Evolutionary conservation across 106 monocot genomes (phyloP), one percentile per base, ranked within the genome.

Genomic region (Dendrobium huoshanense): DNA sequence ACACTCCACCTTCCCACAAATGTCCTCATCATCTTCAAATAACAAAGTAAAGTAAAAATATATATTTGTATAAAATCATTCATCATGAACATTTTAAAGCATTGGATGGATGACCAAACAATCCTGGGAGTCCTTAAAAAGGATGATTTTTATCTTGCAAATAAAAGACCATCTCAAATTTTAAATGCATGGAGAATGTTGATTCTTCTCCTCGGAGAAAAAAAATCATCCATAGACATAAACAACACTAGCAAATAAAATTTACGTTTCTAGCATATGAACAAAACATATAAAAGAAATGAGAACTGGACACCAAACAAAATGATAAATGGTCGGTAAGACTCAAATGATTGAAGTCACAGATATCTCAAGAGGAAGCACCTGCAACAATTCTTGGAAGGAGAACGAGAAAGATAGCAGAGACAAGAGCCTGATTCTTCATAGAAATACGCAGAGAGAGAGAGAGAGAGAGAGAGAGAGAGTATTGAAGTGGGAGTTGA

Each of bases 1-100:
- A 43, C 88, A 88, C 7, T 61, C 77, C 49, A 85, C 77, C 1
- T 33, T 11, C 19, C 79, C 44, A 61, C 86, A 86, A 1, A 82
- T 19, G 20, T 29, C 79, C 75, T 81, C 86, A 82, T 25, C 10
- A 18, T 9, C 61, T 61, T 3, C 22, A 61, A 7, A n/a, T 0
- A 61, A 19, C 2, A 5, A 19, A 19, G 3, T 7, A 61, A n/a
- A 1, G 8, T 61, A 61, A 61, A 61, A 4, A 61, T 24, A 61
- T 22, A 61, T 61, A 24, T 22, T n/a, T 61, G 22, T 8, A 22
- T 61, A 13, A 61, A 48, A 48, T 48, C 48, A 48, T 48, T 11
- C 58, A 58, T 58, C 4, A 58, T 58, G 16, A 18, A 58, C 9
- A 16, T 58, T 58, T 20, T 19, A 4, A 58, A 17, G 58, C 58